Conservation (phyloP, 345 rosid species). For the Citrus hindsii region DNA sequence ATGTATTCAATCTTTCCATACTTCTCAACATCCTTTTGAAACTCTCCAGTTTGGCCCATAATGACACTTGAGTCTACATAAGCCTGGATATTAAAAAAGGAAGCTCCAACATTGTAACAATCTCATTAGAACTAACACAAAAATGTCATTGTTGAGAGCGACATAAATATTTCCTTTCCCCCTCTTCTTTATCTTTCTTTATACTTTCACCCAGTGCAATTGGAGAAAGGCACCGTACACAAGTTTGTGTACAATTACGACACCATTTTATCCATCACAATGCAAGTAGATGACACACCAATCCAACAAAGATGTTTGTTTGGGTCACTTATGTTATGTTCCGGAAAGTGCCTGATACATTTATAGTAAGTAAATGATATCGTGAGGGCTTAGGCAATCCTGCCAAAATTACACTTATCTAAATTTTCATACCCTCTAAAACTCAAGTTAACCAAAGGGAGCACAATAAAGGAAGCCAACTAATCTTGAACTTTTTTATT, state of each 20-base stretch:
- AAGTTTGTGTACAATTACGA: neutral
- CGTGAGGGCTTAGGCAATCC: neutral
- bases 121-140: slow-evolving; percentile 6
- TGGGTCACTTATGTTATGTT: neutral
- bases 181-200: neutral
- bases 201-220: neutral
- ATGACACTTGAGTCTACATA: slow-evolving; percentile 96
- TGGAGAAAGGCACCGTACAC: neutral
- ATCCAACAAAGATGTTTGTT: neutral
- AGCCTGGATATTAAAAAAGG: slow-evolving; percentile 48
- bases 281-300: neutral
- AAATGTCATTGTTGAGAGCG: neutral
- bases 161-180: neutral
- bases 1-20: slow-evolving; percentile 82
- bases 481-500: neutral
- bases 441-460: neutral
- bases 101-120: neutral
- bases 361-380: neutral
- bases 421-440: neutral
- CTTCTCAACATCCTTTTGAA: slow-evolving; percentile 58
- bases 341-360: neutral
- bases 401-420: neutral
- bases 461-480: neutral
- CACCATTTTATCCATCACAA: neutral
- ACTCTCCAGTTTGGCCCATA: slow-evolving; percentile 89